phyloP scores from a whole-genome alignment of 495 filamentous ascomycete genomes.

The Evernia prunastri region DNA sequence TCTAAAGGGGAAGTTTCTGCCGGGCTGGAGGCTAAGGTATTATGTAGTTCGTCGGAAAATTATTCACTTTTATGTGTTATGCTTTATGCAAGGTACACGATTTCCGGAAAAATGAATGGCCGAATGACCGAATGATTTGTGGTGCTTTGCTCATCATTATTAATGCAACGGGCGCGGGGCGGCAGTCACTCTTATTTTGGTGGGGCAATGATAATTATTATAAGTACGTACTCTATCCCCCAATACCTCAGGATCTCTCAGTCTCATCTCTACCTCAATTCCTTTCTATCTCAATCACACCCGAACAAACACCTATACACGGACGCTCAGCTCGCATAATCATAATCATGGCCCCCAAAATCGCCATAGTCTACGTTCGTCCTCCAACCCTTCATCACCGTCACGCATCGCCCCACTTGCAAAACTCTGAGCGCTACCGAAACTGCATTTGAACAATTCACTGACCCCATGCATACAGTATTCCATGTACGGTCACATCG shows the following conservation, averaged over 20 bases:
- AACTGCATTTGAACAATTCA: conserved; percentile 20
- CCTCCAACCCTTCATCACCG: not conserved
- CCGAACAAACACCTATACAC: not conserved
- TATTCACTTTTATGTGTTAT: no score
- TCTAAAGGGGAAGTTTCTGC: no score
- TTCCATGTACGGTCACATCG: conserved; percentile 93
- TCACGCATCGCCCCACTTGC: not conserved
- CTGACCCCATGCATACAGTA: conserved; percentile 50
- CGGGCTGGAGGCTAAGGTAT: no score
- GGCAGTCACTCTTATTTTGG: no score
- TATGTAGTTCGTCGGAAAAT: no score
- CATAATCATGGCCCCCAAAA: conserved; percentile 91
- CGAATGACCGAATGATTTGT: conserved; percentile 45
- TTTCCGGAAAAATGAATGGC: no score
- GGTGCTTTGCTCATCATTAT: conserved; percentile 19
- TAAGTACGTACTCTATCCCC: no score
- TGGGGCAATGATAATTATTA: no score
- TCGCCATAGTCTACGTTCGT: conserved; percentile 85
- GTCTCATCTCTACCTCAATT: not conserved
- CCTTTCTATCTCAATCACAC: not conserved
- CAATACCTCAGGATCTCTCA: no score
- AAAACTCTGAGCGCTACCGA: conserved; percentile 1
- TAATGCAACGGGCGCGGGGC: not conserved
- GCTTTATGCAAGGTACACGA: conserved; percentile 27
- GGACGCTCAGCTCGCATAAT: conserved; percentile 30